Evolutionary conservation across 2,329 filamentous ascomycete species (phyloP).

Genomic region (Chalaropsis thielavioides): DNA sequence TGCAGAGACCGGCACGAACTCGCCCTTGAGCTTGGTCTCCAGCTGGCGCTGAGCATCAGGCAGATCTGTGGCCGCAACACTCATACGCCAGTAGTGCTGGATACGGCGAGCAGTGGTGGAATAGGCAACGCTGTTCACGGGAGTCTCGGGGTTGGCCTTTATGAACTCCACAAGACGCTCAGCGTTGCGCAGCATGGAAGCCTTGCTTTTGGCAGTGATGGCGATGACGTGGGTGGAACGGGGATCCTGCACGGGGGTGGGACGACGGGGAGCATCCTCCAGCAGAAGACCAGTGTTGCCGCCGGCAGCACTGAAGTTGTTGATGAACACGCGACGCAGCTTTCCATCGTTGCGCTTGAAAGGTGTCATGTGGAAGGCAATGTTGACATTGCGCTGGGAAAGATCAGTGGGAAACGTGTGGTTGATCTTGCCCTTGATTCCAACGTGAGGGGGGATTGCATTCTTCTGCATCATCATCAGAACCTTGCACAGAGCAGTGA

Average conservation of each 20-base stretch:
- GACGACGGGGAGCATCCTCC: constrained; percentile 42
- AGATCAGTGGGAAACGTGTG: constrained; percentile 44
- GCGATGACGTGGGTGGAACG: constrained; percentile 44
- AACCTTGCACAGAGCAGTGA: constrained; percentile 49
- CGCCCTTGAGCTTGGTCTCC: constrained; percentile 40
- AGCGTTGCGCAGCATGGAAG: constrained; percentile 44
- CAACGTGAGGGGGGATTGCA: constrained; percentile 49
- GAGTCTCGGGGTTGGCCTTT: constrained; percentile 35
- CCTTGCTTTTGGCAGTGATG: constrained; percentile 41
- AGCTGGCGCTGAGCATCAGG: constrained; percentile 32
- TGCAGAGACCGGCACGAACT: constrained; percentile 37
- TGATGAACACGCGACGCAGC: constrained; percentile 39
- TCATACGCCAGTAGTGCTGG: constrained; percentile 44
- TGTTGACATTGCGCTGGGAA: constrained; percentile 41
- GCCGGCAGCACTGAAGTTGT: constrained; percentile 58
- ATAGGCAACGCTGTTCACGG: constrained; percentile 47
- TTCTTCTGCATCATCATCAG: constrained; percentile 50
- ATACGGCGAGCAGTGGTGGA: constrained; percentile 52
- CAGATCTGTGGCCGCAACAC: constrained; percentile 30
- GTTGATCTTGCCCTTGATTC: constrained; percentile 52
- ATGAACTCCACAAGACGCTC: constrained; percentile 41
- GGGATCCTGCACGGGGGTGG: constrained; percentile 35
- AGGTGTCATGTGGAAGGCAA: constrained; percentile 39
- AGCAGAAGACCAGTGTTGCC: constrained; percentile 55
- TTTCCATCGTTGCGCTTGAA: constrained; percentile 35